Conservation (phyloP, 352 stramenopile genomes). For the Globisporangium paddicum region DNA sequence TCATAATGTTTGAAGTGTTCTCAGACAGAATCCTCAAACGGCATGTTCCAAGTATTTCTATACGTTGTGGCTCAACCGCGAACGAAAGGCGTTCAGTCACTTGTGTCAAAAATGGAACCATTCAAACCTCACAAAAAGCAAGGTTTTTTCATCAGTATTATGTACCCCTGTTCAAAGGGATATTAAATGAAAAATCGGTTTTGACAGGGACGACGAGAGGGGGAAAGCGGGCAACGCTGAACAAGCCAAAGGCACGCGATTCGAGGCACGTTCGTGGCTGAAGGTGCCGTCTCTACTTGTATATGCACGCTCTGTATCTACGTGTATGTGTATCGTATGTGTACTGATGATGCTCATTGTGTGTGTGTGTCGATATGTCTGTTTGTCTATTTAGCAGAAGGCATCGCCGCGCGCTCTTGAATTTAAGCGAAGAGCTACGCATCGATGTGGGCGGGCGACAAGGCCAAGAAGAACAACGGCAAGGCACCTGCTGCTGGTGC, state of each 20-base stretch:
- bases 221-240: neutral
- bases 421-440: neutral
- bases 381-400: neutral
- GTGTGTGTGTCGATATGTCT: neutral
- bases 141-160: no score
- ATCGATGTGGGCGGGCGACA: conserved; percentile 14
- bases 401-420: conserved; percentile 1
- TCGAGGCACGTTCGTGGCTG: no score
- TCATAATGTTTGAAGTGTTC: neutral
- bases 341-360: neutral
- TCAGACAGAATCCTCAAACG: neutral
- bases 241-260: neutral
- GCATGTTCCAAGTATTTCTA: neutral
- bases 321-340: neutral
- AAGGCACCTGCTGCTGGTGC: conserved; percentile 9
- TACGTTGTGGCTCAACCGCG: neutral
- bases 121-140: no score
- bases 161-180: neutral
- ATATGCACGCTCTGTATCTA: neutral
- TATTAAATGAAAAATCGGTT: neutral
- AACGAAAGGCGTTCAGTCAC: neutral
- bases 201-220: neutral
- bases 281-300: no score
- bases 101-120: neutral
- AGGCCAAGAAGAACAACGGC: conserved; percentile 7